Conservation (phyloP, 768 basidiomycete species). For the Albatrellus ellisii region DNA sequence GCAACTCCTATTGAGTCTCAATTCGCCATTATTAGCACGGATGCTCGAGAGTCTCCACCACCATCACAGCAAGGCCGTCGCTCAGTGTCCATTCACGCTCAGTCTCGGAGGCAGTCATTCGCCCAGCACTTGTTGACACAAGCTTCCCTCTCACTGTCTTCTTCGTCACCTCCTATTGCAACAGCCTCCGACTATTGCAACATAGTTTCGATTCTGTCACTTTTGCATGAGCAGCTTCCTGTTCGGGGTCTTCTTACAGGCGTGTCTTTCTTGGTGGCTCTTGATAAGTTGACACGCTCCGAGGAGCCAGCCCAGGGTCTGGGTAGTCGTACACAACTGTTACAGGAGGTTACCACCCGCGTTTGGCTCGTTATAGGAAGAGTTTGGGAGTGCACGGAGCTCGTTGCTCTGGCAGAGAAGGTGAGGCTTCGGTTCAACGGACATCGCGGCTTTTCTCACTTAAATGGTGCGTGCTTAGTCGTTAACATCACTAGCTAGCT, state of each 20-base stretch:
- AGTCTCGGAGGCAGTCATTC: slow-evolving; percentile 43
- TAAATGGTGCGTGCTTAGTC: slow-evolving; percentile 1
- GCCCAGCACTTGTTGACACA: slow-evolving; percentile 39
- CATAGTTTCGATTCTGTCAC: slow-evolving; percentile 51
- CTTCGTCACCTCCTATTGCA: slow-evolving; percentile 33
- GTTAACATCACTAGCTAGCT: slow-evolving; percentile 4
- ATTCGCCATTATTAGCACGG: slow-evolving; percentile 20
- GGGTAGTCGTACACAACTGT: slow-evolving; percentile 33
- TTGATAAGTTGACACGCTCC: slow-evolving; percentile 39
- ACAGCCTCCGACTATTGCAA: slow-evolving; percentile 64
- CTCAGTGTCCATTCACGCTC: slow-evolving; percentile 34
- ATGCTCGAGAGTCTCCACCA: slow-evolving; percentile 19
- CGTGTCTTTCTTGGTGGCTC: slow-evolving; percentile 75
- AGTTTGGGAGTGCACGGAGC: slow-evolving; percentile 50
- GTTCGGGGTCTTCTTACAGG: slow-evolving; percentile 63
- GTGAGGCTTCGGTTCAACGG: slow-evolving; percentile 23
- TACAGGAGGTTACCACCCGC: slow-evolving; percentile 50
- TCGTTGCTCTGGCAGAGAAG: slow-evolving; percentile 40
- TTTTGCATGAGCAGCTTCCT: slow-evolving; percentile 62
- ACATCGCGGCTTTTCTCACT: background rate
- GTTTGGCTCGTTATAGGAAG: slow-evolving; percentile 59
- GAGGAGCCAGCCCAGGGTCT: slow-evolving; percentile 25
- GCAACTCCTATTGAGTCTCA: too few species aligned
- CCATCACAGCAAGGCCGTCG: slow-evolving; percentile 28
- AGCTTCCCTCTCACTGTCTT: slow-evolving; percentile 29